Conservation (phyloP, 495 filamentous ascomycete genomes). For the Aspergillus funiculosus region DNA sequence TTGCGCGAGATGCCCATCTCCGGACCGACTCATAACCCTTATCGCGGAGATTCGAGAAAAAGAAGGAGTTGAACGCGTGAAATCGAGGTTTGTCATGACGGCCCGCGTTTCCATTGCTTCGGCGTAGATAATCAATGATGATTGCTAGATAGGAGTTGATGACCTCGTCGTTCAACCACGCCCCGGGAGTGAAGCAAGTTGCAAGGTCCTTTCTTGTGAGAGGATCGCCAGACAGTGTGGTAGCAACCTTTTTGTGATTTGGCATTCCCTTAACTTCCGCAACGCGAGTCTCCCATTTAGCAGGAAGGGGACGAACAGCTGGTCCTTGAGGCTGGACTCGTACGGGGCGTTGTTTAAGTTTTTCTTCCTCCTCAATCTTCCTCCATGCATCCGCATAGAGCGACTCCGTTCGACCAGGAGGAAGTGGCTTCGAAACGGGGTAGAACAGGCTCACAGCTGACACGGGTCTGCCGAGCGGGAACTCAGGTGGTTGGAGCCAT, state of each 20-base stretch:
- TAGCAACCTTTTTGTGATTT: slow-evolving; percentile 31
- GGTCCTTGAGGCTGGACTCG: slow-evolving; percentile 26
- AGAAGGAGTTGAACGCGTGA: slow-evolving; percentile 66
- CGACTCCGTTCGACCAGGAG: slow-evolving; percentile 30
- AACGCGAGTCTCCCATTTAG: slow-evolving; percentile 41
- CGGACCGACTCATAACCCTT: slow-evolving; percentile 45
- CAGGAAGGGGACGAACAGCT: slow-evolving; percentile 41
- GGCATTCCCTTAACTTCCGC: slow-evolving; percentile 25
- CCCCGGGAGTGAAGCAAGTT: slow-evolving; percentile 45
- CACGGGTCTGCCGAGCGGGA: slow-evolving; percentile 28
- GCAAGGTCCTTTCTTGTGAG: slow-evolving; percentile 57
- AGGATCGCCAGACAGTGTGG: slow-evolving; percentile 48
- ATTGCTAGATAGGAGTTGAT: slow-evolving; percentile 63
- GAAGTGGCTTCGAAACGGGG: slow-evolving; percentile 23
- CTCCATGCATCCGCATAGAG: slow-evolving; percentile 28
- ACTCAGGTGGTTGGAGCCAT: slow-evolving; percentile 17
- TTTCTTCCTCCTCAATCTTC: slow-evolving; percentile 21
- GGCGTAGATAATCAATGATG: slow-evolving; percentile 55
- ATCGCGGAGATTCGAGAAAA: slow-evolving; percentile 56
- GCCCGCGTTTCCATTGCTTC: slow-evolving; percentile 37
- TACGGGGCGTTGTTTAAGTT: slow-evolving; percentile 16
- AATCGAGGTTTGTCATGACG: slow-evolving; percentile 54
- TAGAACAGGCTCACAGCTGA: slow-evolving; percentile 36
- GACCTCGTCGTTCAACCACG: slow-evolving; percentile 81
- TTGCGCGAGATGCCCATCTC: slow-evolving; percentile 51